phyloP scores from a whole-genome alignment of 257 asterid species.

The Gentiana macrophylla region DNA sequence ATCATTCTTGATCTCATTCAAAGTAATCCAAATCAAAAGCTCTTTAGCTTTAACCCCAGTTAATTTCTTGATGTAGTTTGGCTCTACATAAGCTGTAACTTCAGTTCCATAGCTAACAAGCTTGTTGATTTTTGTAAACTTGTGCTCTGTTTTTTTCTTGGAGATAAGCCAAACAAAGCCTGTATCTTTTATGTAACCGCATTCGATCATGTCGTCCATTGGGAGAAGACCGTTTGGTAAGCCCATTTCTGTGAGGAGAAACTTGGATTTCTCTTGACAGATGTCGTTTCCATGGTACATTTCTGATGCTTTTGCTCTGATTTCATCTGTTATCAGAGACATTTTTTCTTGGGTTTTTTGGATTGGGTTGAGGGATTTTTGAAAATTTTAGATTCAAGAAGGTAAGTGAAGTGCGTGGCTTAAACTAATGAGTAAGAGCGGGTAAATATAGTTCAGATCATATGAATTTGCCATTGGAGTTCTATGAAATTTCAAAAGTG shows the following conservation, averaged over 20 bases:
- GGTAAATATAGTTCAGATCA: constrained; percentile 16
- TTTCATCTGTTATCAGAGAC: constrained; percentile 32
- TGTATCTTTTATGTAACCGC: constrained; percentile 26
- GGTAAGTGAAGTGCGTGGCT: neutral
- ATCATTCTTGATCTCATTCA: constrained; percentile 20
- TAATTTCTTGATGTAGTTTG: constrained; percentile 32
- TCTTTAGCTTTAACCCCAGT: constrained; percentile 40
- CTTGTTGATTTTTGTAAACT: constrained; percentile 19
- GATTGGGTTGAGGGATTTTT: neutral
- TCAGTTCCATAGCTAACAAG: constrained; percentile 22
- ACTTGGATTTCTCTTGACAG: constrained; percentile 25
- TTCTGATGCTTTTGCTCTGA: constrained; percentile 28
- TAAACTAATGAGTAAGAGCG: neutral
- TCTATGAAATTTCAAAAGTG: constrained; percentile 9
- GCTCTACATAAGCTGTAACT: constrained; percentile 32
- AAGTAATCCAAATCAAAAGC: constrained; percentile 25
- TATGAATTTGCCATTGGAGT: constrained; percentile 10
- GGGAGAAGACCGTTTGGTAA: constrained; percentile 36
- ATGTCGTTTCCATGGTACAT: constrained; percentile 21
- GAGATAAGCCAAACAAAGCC: constrained; percentile 37
- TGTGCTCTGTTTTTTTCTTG: constrained; percentile 29
- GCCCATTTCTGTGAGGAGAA: constrained; percentile 22
- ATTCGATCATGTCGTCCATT: constrained; percentile 26
- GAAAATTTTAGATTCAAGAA: neutral
- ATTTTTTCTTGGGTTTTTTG: neutral